Evolutionary conservation across 768 basidiomycete genomes (phyloP), one percentile per base, ranked within the genome.

Genomic region (Lentinula sp.): DNA sequence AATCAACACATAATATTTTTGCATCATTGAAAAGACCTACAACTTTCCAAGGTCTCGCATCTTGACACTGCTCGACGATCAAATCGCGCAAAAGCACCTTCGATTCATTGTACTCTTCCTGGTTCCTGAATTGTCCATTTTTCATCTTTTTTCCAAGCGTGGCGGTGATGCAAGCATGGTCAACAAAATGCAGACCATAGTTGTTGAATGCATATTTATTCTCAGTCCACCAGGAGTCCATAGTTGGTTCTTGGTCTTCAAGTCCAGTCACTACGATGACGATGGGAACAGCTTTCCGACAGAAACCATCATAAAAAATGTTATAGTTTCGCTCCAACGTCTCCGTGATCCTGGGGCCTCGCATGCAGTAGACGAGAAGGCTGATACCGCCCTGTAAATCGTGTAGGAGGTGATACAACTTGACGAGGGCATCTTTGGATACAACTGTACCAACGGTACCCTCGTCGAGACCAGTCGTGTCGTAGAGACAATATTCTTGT

Each of bases 341-440:
- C 23, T 71, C 68, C 53, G 67, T 68, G 59, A 78, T 69, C 61
- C 76, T 68, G 13, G 78, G 72, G n/a, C 72, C 76, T 6, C 74
- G 73, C 64, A 78, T 73, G 48, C 73, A 73, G 64, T 72, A 80
- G 6, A 79, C 62, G 41, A 80, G 74, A 39, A 80, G 69, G 67
- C 69, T 72, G 57, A 80, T 62, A 16, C 79, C 76, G 9, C 66
- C 68, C 1, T 71, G 16, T 33, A 37, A 16, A 20, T 28, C 36
- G 36, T 3, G 59, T 15, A 80, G 68, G 35, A 81, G 74, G 2
- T 64, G 63, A 50, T 69, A 72, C 58, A 76, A 66, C 23, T 72
- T 68, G 6, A 43, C 58, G 39, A 71, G 65, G n/a, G 72, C 75
- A 35, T 66, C 68, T 33, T 72, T 68, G 0, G 74, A 67, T 3